phyloP scores from a whole-genome alignment of 768 basidiomycete genomes.

The Lenzites betulinus region DNA sequence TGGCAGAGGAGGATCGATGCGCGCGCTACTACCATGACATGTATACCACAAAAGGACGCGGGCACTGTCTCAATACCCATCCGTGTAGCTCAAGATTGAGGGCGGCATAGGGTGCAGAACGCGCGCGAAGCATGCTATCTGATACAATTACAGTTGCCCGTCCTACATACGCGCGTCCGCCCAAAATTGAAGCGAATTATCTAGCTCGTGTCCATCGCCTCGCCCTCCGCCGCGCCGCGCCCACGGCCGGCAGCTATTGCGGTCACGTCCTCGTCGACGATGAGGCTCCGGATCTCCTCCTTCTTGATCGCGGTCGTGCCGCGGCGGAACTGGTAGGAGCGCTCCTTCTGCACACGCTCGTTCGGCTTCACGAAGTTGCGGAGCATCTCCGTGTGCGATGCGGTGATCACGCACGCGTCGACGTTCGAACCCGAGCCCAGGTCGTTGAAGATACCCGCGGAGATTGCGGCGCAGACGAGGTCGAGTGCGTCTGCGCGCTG shows the following conservation, averaged over 20 bases:
- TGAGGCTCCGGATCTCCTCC: constrained; percentile 70
- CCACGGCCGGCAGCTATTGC: constrained; percentile 30
- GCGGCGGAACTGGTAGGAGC: constrained; percentile 64
- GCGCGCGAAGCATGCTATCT: background rate
- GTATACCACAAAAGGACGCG: too few relatives aligned
- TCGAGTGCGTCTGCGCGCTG: constrained; percentile 81
- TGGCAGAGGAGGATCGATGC: too few relatives aligned
- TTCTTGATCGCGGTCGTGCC: constrained; percentile 91
- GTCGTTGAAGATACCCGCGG: constrained; percentile 99
- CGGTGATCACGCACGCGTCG: constrained; percentile 95
- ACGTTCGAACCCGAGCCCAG: constrained; percentile 98
- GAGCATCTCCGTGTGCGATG: constrained; percentile 84
- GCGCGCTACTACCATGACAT: too few relatives aligned
- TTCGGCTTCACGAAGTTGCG: constrained; percentile 94
- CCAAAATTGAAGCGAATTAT: constrained; percentile 1
- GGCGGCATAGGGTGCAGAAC: too few relatives aligned
- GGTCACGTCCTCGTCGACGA: constrained; percentile 68
- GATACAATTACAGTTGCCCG: constrained; percentile 13
- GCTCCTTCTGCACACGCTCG: constrained; percentile 77
- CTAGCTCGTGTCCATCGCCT: constrained; percentile 84
- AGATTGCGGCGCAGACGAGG: constrained; percentile 84
- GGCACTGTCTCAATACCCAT: too few relatives aligned
- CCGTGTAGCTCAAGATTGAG: too few relatives aligned
- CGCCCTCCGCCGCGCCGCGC: constrained; percentile 38
- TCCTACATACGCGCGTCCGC: background rate